A percentile compares a stretch with the other conserved stretches of the same genome.
Evolutionary conservation across 2,329 filamentous ascomycete genomes (phyloP).

Genomic region (Xylaria sp.): DNA sequence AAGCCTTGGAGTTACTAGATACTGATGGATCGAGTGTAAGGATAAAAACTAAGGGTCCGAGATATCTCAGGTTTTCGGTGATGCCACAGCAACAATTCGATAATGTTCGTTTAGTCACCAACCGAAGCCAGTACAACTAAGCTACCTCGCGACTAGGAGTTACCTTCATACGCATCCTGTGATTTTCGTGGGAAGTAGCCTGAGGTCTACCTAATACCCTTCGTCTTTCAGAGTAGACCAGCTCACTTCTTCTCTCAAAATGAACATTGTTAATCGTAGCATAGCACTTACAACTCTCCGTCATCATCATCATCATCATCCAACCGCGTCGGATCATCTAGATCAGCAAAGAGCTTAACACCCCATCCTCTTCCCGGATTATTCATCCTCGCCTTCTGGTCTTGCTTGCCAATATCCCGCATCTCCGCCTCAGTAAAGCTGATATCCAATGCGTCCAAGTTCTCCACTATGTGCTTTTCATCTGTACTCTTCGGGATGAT

Average conservation of each 20-base stretch:
- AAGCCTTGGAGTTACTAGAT: background rate
- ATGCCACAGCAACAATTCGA: background rate
- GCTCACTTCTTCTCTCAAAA: no score
- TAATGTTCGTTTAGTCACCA: no score
- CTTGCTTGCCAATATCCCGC: constrained; percentile 45
- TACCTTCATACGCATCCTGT: no score
- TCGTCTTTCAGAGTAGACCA: no score
- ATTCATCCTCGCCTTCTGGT: constrained; percentile 52
- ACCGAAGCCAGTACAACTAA: no score
- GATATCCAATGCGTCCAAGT: constrained; percentile 62
- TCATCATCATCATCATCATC: constrained; percentile 33
- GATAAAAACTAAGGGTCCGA: background rate
- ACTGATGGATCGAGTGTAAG: background rate
- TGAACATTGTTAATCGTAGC: background rate
- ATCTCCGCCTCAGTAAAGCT: constrained; percentile 54
- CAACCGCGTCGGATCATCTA: constrained; percentile 52
- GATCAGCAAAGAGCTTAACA: constrained; percentile 53
- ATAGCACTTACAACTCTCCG: constrained; percentile 37
- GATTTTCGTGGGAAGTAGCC: no score
- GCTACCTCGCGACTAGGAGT: no score
- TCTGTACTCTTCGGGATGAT: constrained; percentile 64
- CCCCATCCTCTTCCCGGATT: constrained; percentile 55
- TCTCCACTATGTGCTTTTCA: constrained; percentile 56
- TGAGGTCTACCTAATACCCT: no score
- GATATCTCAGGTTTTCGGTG: background rate